Percentiles rank a stretch among this genome's conserved stretches.
These are phyloP conservation scores for Solanum medicagineum DNA, from an alignment of 257 asterid species.

Conservation along the genomic window DNA sequence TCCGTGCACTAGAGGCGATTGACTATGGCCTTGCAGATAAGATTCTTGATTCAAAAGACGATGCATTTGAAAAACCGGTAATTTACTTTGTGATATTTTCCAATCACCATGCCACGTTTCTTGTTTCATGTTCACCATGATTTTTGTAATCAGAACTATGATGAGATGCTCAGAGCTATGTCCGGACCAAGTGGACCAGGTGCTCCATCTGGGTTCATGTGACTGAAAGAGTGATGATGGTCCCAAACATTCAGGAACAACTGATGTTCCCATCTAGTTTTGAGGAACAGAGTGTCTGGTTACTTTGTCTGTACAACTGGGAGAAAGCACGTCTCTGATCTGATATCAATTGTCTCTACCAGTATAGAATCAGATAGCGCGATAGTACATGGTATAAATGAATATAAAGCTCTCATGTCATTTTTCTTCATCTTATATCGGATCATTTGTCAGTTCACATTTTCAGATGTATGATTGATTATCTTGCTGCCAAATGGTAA, in stretches of 20 bases:
- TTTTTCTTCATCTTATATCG: neutral
- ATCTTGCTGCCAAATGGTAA: neutral
- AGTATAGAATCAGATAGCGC: neutral
- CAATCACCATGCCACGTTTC: neutral
- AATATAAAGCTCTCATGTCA: neutral
- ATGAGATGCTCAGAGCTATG: conserved; percentile 55
- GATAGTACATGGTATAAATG: neutral
- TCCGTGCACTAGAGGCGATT: conserved; percentile 66
- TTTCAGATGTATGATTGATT: neutral
- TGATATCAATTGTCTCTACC: neutral
- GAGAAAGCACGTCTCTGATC: neutral
- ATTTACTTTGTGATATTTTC: neutral
- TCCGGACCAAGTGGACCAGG: conserved; percentile 39
- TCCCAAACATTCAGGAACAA: neutral
- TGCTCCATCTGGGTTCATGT: conserved; percentile 56
- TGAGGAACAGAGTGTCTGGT: neutral
- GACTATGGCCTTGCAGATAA: conserved; percentile 84
- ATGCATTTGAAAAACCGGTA: conserved; percentile 76
- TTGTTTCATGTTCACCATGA: neutral
- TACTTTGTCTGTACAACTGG: neutral
- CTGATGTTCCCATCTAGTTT: neutral
- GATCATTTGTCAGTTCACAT: neutral
- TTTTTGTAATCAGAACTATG: conserved; percentile 43
- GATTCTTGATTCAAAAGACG: conserved; percentile 51
- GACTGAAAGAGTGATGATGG: neutral